Evolutionary conservation across 1,284 basidiomycete species (phyloP), one percentile per base, ranked within the genome.

Genomic region (Mycena citricolor): DNA sequence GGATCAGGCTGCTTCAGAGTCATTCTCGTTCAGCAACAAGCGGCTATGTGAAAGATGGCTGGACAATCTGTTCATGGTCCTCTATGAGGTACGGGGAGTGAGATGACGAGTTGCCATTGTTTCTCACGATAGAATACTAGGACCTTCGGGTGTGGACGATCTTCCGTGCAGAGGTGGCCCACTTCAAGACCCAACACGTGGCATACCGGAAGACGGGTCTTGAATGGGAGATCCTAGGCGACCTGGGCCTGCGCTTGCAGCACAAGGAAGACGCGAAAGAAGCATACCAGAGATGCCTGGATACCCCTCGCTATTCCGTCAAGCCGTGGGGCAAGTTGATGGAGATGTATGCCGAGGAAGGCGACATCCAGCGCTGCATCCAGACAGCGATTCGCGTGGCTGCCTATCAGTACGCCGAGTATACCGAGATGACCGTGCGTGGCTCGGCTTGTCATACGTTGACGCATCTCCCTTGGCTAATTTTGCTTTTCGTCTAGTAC

Each of bases 141-240:
- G 95, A 99, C 62, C 72, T 99, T 37, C 84, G 97, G n/a, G 90
- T 99, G 10, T 99, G 95, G 86, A 99, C 97, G 0, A 99, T 99
- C 61, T 99, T 97, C 83, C 83, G 95, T 16, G 95, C 97, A 4
- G 97, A 99, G 62, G 88, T 98, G n/a, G 92, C 93, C 1, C 95
- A 99, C 62, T 99, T 97, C 78, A 97, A 95, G 62, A 93, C 90
- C 0, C 95, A 98, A 62, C 90, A 95, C 56, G 87, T 98, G 51
- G 93, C 94, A 0, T 99, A 98, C 63, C 83, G 90, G 52, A 98
- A 98, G 72, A 97, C 95, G 0, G 93, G 90, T 0, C 73, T 92
- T 13, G 95, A 99, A 67, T 99, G 97, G 95, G 95, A 99, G 70
- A 97, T 99, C 37, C 74, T 99, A 2, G 97, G 95, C 23, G 97